phyloP scores from a whole-genome alignment of 257 asterid species.

The Scutellaria galericulata region DNA sequence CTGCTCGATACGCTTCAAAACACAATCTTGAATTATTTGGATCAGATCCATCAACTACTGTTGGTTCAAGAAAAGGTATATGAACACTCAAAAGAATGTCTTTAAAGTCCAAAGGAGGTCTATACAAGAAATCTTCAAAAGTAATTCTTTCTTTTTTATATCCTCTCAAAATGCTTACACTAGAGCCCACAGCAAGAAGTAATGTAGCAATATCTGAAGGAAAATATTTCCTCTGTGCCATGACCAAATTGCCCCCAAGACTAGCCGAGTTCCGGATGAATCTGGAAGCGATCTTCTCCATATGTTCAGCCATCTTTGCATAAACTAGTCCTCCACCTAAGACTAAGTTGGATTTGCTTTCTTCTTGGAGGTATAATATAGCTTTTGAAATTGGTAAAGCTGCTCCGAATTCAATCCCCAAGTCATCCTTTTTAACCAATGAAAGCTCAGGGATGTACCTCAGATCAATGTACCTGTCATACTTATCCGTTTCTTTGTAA shows the following conservation, averaged over 20 bases:
- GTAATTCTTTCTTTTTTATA: conserved; percentile 9
- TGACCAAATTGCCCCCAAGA: conserved; percentile 35
- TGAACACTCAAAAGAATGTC: conserved; percentile 24
- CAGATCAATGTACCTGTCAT: conserved; percentile 31
- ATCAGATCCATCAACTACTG: neutral
- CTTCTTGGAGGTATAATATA: conserved; percentile 16
- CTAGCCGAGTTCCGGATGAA: conserved; percentile 34
- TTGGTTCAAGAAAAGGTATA: conserved; percentile 30
- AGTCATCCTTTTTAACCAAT: conserved; percentile 19
- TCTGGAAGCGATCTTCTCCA: conserved; percentile 36
- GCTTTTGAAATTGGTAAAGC: conserved; percentile 34
- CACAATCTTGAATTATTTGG: conserved; percentile 8
- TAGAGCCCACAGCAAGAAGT: conserved; percentile 32
- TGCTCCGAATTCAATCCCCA: conserved; percentile 33
- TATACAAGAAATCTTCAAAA: conserved; percentile 26
- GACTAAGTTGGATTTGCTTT: conserved; percentile 7
- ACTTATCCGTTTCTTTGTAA: conserved; percentile 28
- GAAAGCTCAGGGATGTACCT: conserved; percentile 34
- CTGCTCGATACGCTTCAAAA: conserved; percentile 31
- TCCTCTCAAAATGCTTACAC: conserved; percentile 28
- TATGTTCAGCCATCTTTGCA: conserved; percentile 29
- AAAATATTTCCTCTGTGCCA: conserved; percentile 32
- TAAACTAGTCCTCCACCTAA: conserved; percentile 22
- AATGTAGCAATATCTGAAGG: conserved; percentile 35
- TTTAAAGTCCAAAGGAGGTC: conserved; percentile 24